Evolutionary conservation across 2,329 filamentous ascomycete genomes (phyloP), one percentile per base, ranked within the genome.

Genomic region (Juglanconis sp.): DNA sequence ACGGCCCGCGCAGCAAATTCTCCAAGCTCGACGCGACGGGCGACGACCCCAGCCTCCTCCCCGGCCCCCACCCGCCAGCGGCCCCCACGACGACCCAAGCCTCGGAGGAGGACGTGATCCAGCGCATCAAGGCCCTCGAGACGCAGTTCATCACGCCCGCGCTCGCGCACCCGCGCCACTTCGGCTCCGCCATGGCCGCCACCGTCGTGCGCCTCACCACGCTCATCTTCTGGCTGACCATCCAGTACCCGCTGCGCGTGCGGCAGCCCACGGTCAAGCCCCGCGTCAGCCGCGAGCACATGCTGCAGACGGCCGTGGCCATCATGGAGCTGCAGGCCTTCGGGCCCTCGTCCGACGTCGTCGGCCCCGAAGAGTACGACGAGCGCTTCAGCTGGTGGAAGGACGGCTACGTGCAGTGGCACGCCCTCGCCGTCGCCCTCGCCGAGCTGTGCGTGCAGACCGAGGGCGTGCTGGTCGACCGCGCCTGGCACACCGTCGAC

Each of bases 381-480:
- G 71, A 73, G 11, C 69, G 74, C 3, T 82, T 76, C 68, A 67
- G 69, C 24, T 83, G 81, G 78, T 80, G 80, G 74, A 72, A 75
- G n/a, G 68, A 74, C 13, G 77, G 73, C 1, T 84, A 81, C 68
- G 77, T 82, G 13, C 81, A 82, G 60, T 84, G 82, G 82, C 81
- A 84, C 64, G 76, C 80, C 7, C 70, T 84, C 0, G 80, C 81
- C 1, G 80, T 84, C 6, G 76, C 79, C 1, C 69, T 84, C 13
- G 81, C 81, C 1, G 81, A 83, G 63, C 72, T 84, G 30, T 84
- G 80, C 66, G 70, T 74, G 3, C 78, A 79, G 64, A 77, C 78
- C 3, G 70, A 73, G 42, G 79, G 79, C 6, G 73, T 74, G 24
- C 68, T 79, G 35, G 80, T 77, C 15, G 75, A 79, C 5, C 73